A percentile compares a stretch with the other conserved stretches of the same genome.
Evolutionary conservation across 2,329 filamentous ascomycete genomes (phyloP).

Genomic region (Aspergillus spinulosporus): DNA sequence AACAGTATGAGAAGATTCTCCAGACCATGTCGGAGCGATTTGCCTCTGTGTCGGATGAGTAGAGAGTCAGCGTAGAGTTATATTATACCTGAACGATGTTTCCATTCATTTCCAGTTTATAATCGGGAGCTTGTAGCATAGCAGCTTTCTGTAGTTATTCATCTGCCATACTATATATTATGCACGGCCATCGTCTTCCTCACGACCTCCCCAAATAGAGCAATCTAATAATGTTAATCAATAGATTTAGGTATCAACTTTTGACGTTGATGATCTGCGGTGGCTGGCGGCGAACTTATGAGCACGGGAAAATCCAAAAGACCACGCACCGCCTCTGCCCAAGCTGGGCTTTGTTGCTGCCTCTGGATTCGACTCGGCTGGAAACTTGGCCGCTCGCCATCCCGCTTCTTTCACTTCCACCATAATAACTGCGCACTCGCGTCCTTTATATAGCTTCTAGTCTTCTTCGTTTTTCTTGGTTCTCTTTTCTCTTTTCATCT

Average conservation of each 20-base stretch:
- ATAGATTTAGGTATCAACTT: not conserved
- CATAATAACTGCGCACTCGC: slow-evolving; percentile 8
- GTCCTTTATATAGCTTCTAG: slow-evolving; percentile 11
- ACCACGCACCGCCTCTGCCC: slow-evolving; percentile 13
- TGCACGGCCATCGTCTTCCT: not conserved
- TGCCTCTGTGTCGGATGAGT: slow-evolving; percentile 93
- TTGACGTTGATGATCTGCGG: not conserved
- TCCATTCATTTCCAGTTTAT: slow-evolving; percentile 17
- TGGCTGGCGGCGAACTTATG: not conserved
- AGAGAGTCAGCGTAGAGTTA: slow-evolving; percentile 36
- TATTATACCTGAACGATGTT: slow-evolving; percentile 12
- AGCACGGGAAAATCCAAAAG: not conserved
- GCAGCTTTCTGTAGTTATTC: slow-evolving; percentile 41
- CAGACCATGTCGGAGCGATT: slow-evolving; percentile 97
- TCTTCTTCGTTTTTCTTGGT: slow-evolving; percentile 1
- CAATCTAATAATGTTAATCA: not conserved
- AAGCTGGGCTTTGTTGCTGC: slow-evolving; percentile 16
- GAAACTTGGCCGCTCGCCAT: slow-evolving; percentile 24
- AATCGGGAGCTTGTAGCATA: slow-evolving; percentile 32
- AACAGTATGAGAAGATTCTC: slow-evolving; percentile 84
- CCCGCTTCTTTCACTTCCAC: slow-evolving; percentile 18
- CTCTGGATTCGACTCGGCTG: slow-evolving; percentile 10
- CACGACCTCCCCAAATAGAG: not conserved
- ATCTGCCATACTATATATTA: slow-evolving; percentile 9
- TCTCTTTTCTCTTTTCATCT: slow-evolving; percentile 13